Evolutionary conservation across 176 grass and related monocot genomes (phyloP).

Genomic region (Typha latifolia): DNA sequence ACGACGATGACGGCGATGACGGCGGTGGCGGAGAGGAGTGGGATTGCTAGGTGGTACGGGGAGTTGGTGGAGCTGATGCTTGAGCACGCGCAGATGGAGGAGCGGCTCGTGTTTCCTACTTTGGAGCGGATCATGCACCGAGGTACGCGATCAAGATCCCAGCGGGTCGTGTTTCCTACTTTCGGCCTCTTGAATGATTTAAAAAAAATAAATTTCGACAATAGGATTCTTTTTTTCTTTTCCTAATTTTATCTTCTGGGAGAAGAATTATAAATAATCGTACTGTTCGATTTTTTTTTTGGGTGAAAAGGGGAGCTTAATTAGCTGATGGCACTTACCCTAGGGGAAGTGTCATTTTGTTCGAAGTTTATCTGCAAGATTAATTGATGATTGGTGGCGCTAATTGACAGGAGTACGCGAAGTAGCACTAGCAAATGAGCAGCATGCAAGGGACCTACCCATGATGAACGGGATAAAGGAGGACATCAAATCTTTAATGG

Average conservation of each 20-base stretch:
- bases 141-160: constrained; percentile 20
- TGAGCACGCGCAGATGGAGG: constrained; percentile 99
- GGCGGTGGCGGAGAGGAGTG: constrained; percentile 40
- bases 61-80: constrained; percentile 83
- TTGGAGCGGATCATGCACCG: constrained; percentile 54
- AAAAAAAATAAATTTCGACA: too few species aligned
- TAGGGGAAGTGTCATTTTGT: too few species aligned
- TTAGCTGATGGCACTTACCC: too few species aligned
- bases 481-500: constrained; percentile 93
- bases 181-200: too few species aligned
- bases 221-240: neutral
- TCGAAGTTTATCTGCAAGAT: constrained; percentile 11
- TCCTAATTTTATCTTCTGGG: neutral
- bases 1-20: constrained; percentile 15
- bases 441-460: constrained; percentile 87
- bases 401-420: constrained; percentile 59
- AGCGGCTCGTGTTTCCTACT: constrained; percentile 69
- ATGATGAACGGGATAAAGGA: constrained; percentile 99
- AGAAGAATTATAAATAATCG: neutral
- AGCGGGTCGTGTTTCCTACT: too few species aligned
- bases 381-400: constrained; percentile 16
- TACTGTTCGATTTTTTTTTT: constrained; percentile 2
- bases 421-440: constrained; percentile 68
- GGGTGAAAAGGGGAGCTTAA: too few species aligned
- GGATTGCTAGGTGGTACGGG: constrained; percentile 60